phyloP scores from a whole-genome alignment of 2,329 filamentous ascomycete genomes.

The Teratosphaeria destructans region DNA sequence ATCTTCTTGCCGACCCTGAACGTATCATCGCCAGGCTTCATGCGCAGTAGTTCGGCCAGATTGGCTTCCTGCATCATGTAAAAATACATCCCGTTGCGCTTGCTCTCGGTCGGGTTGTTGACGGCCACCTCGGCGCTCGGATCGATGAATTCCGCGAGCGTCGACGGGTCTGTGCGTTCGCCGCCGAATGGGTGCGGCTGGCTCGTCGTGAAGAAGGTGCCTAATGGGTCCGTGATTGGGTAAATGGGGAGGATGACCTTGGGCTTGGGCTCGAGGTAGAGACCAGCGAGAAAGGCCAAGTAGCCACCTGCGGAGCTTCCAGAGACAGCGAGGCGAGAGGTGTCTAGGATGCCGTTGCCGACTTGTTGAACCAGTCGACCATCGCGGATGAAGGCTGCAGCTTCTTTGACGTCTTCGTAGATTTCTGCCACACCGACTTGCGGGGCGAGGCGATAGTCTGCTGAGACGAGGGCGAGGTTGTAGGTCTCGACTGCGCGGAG shows the following conservation, averaged over 20 bases:
- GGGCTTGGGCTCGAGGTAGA: conserved; percentile 23
- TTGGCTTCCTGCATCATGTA: conserved; percentile 21
- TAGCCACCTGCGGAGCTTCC: conserved; percentile 23
- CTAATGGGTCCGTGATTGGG: conserved; percentile 24
- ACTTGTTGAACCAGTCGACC: conserved; percentile 8
- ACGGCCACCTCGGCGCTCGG: conserved; percentile 13
- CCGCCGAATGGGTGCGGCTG: conserved; percentile 16
- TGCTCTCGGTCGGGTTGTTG: conserved; percentile 9
- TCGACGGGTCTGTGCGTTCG: conserved; percentile 6
- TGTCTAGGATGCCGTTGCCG: conserved; percentile 10
- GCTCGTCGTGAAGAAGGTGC: conserved; percentile 20
- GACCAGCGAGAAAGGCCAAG: conserved; percentile 20
- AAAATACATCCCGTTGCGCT: conserved; percentile 15
- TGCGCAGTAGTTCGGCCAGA: conserved; percentile 15
- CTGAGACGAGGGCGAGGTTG: conserved; percentile 18
- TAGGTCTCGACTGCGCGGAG: conserved; percentile 14
- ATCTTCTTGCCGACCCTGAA: conserved; percentile 18
- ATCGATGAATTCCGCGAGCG: conserved; percentile 14
- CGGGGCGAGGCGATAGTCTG: conserved; percentile 24
- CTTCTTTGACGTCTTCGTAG: conserved; percentile 20
- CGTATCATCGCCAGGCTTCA: conserved; percentile 12
- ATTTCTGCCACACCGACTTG: conserved; percentile 22
- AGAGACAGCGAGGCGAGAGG: conserved; percentile 16
- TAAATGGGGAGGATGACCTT: conserved; percentile 23
- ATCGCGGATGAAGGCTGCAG: conserved; percentile 18